Conservation (phyloP, 148 eudicot species). For the Salicornia ramosissima region DNA sequence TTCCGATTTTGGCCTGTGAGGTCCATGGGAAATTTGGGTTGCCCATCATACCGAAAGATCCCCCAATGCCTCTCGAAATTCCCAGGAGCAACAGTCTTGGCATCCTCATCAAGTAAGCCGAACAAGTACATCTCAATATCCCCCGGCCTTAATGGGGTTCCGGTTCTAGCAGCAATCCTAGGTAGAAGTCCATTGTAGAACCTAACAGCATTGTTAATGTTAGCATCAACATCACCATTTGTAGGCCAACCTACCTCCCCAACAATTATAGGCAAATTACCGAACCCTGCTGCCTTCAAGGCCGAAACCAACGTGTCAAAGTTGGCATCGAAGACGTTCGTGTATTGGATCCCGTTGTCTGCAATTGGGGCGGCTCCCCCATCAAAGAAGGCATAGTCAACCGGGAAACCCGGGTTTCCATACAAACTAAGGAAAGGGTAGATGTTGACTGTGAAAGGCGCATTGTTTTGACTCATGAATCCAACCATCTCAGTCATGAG, state of each 20-base stretch:
- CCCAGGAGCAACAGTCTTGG: conserved; percentile 69
- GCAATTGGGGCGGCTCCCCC: conserved; percentile 41
- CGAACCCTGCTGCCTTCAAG: conserved; percentile 46
- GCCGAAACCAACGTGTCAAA: conserved; percentile 84
- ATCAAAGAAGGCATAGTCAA: conserved; percentile 84
- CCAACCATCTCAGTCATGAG: conserved; percentile 59
- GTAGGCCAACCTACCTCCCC: conserved; percentile 99
- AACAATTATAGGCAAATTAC: conserved; percentile 51
- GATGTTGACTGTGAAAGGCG: conserved; percentile 82
- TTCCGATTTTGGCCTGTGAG: conserved; percentile 42
- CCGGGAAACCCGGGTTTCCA: conserved; percentile 56
- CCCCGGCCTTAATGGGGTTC: conserved; percentile 82
- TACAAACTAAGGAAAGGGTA: conserved; percentile 86
- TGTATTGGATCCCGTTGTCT: conserved; percentile 55
- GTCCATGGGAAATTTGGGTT: conserved; percentile 73
- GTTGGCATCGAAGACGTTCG: conserved; percentile 86
- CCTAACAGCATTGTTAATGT: conserved; percentile 43
- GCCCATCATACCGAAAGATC: conserved; percentile 77
- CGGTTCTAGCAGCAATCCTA: conserved; percentile 51
- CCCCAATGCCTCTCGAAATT: conserved; percentile 93
- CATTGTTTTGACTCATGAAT: conserved; percentile 55
- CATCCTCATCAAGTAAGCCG: conserved; percentile 77
- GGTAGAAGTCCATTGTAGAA: conserved; percentile 80
- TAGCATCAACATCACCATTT: conserved; percentile 70
- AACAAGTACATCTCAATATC: conserved; percentile 73